These are phyloP conservation scores for Dothiorella sarmentorum DNA, from an alignment of 2,329 filamentous ascomycete genomes.

Conservation along the genomic window DNA sequence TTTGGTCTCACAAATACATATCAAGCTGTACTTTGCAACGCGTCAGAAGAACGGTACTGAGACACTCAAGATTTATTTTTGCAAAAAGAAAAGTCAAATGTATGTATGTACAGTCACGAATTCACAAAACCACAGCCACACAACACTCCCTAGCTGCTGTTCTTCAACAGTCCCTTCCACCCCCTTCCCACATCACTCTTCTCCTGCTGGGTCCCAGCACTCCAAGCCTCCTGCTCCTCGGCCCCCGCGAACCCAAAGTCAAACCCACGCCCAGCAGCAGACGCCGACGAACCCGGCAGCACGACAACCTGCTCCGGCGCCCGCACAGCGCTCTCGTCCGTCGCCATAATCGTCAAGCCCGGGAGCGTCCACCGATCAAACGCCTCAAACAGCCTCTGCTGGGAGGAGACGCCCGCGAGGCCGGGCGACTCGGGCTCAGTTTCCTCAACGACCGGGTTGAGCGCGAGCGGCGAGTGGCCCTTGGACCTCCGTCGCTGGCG, in stretches of 20 bases:
- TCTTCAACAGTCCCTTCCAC: neutral
- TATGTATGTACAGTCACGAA: neutral
- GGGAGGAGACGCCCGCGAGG: neutral
- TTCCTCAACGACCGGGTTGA: slow-evolving; percentile 18
- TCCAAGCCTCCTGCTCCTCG: neutral
- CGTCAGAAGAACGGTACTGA: too few species aligned
- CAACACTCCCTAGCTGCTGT: neutral
- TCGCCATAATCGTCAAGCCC: too few species aligned
- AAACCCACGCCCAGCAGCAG: neutral
- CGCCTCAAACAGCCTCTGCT: slow-evolving; percentile 12
- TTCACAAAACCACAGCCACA: neutral
- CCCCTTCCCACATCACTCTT: neutral
- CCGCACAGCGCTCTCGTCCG: neutral
- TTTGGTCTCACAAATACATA: too few species aligned
- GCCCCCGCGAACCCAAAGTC: slow-evolving; percentile 17
- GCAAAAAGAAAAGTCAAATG: too few species aligned
- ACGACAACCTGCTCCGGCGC: neutral
- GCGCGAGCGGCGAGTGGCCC: slow-evolving; percentile 23
- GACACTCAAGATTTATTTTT: too few species aligned
- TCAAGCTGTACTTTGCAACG: too few species aligned
- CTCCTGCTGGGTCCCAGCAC: neutral
- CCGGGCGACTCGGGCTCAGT: neutral
- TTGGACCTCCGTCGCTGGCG: slow-evolving; percentile 23
- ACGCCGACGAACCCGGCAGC: neutral
- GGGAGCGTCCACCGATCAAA: slow-evolving; percentile 15